Percentiles rank a stretch among this genome's conserved stretches.
phyloP scores from a whole-genome alignment of 805 yeast species.

The Wickerhamomyces bisporus region DNA sequence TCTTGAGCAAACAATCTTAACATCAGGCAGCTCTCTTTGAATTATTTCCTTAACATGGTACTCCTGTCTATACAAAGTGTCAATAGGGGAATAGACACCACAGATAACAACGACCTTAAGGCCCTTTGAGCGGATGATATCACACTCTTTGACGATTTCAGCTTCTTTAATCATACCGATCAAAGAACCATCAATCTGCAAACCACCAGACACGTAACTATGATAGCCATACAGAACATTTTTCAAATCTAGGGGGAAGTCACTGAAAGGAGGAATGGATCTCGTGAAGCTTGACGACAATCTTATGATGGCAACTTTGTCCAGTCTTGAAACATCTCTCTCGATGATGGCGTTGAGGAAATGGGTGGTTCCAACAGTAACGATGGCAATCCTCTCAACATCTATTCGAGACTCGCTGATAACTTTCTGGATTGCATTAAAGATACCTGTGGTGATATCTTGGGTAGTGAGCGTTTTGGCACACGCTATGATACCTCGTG shows the following conservation, averaged over 20 bases:
- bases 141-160: conserved; percentile 24
- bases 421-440: conserved; percentile 28
- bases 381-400: conserved; percentile 27
- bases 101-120: conserved; percentile 32
- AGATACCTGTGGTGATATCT: conserved; percentile 38
- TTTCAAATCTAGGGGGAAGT: conserved; percentile 34
- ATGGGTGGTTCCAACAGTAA: conserved; percentile 45
- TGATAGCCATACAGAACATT: conserved; percentile 28
- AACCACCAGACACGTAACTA: conserved; percentile 33
- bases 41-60: conserved; percentile 26
- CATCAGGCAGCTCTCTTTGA: conserved; percentile 28
- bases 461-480: conserved; percentile 36
- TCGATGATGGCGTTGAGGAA: conserved; percentile 43
- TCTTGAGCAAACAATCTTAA: conserved; percentile 32
- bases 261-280: conserved; percentile 34
- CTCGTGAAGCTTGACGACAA: conserved; percentile 34
- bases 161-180: conserved; percentile 28
- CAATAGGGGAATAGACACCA: conserved; percentile 35
- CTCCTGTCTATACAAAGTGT: conserved; percentile 28
- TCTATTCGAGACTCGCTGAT: conserved; percentile 22
- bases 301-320: conserved; percentile 38
- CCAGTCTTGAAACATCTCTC: conserved; percentile 34
- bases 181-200: conserved; percentile 34
- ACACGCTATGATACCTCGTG: conserved; percentile 34
- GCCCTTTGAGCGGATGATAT: conserved; percentile 25